Base-by-base conservation (phyloP, 495 filamentous ascomycete species). In the Pseudotulostoma volvatum region DNA sequence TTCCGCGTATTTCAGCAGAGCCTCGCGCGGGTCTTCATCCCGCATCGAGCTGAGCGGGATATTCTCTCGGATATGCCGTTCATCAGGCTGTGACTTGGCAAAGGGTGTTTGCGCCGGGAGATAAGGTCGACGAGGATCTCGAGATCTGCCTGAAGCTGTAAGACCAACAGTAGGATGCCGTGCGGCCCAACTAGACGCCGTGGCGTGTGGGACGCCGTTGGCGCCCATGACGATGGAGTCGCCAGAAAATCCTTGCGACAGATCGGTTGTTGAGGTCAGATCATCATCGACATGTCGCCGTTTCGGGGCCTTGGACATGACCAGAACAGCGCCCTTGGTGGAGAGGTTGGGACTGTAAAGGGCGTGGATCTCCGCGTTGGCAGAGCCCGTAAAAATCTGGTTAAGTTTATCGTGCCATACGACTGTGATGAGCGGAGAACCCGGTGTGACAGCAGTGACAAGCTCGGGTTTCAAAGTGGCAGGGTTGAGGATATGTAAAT, bases 1-100 rank as follows among this genome's bases (percentile, higher is more conserved):
- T 13, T 93, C 84, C 11, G 87, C 90, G 66, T 95, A 97, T 60
- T 90, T 93, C 45, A 96, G 55, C 44, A 97, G 61, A 20, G 90
- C 90, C 61, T 93, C 90, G 41, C 90, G 67, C 5, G 90, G 90
- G 64, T 97, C 90, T 56, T 97, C 90, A 59, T 97, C 88, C 16
- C 90, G 73, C 86, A 95, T 92, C n/a, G 71, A 76, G 46, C 83
- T 90, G 21, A 95, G 67, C 13, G 88, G 84, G 33, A 94, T 92
- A 44, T 77, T 78, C 47, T 88, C 75, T 32, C 77, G 73, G 40
- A 97, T 82, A 61, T 93, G 83, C 43, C 76, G 76, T 57, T 87
- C 82, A 59, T 95, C 86, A 4, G 92, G 85, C 50, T 88, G 80
- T 34, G 74, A 81, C 50, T 93, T 88, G 43, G 84, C 79, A 54